Base-by-base conservation (phyloP, 805 yeast species). In the Candida qinlingensis region DNA sequence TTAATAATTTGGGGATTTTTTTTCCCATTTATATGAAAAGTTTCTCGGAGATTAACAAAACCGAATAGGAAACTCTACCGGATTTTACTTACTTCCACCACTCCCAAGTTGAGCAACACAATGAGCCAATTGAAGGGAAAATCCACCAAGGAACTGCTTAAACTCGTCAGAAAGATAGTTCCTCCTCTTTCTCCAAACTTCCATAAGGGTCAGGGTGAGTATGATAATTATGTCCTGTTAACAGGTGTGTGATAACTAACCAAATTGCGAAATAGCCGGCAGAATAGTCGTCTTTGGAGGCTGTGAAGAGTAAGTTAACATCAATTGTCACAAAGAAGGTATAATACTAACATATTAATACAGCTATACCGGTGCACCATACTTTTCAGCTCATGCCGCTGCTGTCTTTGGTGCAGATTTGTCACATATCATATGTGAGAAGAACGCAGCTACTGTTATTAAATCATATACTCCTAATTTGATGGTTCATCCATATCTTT, bases 301-400 rank as follows among this genome's bases (percentile, higher is more conserved):
- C 1, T 84, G 94, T 64, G 91, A 87, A 64, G 97, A 92, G 74
- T 70, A 52, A 55, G 73, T 63, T 4, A 27, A 11, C 1, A 1
- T n/a, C 26, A 13, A 28, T 39, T 29, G 42, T 5, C 5, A 4
- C 11, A 30, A 27, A 13, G 11, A 30, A 39, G 11, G 25, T 28
- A 6, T 37, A 5, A 13, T 39, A 45, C 55, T 56, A 47, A 54
- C 54, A 13, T 12, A 8, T 3, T 11, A 5, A 19, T 7, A 4
- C 13, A 69, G 75, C 64, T 92, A 90, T 64, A 91, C 97, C 0
- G 99, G 99, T 0, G 99, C 99, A 0, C 98, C 98, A 2, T 94
- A 74, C 66, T 94, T 94, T 64, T 77, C 96, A 35, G 86, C 95
- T 5, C 85, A 86, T 63, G 86, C 96, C 1, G 80, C 96, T 1